Evolutionary conservation across 495 filamentous ascomycete genomes (phyloP), one percentile per base, ranked within the genome.

Genomic region (Parachaetomium inaequale): DNA sequence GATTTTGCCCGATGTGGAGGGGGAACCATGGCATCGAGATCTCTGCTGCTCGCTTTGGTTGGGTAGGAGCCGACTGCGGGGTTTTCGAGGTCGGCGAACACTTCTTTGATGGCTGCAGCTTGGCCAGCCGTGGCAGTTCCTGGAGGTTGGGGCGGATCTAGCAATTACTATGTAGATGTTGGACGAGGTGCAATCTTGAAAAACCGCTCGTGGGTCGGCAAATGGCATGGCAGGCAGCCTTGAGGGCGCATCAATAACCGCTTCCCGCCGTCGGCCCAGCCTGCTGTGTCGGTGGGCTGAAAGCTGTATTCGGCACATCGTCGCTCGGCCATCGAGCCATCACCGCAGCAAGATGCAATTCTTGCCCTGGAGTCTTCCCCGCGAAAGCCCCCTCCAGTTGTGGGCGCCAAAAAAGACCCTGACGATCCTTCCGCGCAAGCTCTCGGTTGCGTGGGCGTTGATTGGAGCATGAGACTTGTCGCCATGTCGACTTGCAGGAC

Each of bases 71-170:
- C 50, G 21, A n/a, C n/a, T 55, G 53, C 53, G 53, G 53, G 53
- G 53, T 36, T 54, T 38, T 31, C n/a, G 51, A 55, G 51, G 36
- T 55, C 53, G 51, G 51, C 51, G 53, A 55, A 26, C 53, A 52
- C 12, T 6, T 34, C 34, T 12, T 17, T 25, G 23, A n/a, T 23
- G 49, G 51, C 19, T 21, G 42, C 29, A 31, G 28, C 29, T 52
- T 1, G 49, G 12, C 47, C 8, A 26, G 23, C 3, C 32, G 7
- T 19, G 23, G 23, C 7, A 49, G 14, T 49, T 5, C 23, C 25
- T 49, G 21, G 46, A 49, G 21, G 46, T 29, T 46, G 23, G 25
- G 12, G 23, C 25, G 46, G 46, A 15, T 23, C 14, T 40, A 17
- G 36, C 36, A 15, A 40, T 40, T 40, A 15, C 14, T 10, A 17